Base-by-base conservation (phyloP, 805 yeast genomes). In the Torulaspora franciscae region DNA sequence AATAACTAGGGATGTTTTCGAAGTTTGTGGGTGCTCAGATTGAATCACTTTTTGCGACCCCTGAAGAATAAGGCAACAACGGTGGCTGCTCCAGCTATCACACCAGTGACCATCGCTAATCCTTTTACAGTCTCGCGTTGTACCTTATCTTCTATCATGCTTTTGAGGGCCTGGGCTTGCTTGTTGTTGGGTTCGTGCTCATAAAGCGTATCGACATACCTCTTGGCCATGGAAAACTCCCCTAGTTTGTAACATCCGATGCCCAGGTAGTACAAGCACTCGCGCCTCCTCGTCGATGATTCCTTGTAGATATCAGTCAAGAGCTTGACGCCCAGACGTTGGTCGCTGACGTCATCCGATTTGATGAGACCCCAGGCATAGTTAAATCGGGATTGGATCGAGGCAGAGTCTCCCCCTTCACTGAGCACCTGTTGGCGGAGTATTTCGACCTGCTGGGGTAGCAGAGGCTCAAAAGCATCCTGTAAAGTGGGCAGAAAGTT, bases 301-400 rank as follows among this genome's bases (percentile, higher is more conserved):
- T 80, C 87, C 53, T 83, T 79, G 67, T 83, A 91, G 25, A 70
- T 69, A 35, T 78, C 79, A 0, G 87, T 77, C 47, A 93, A 70
- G 24, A 91, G 72, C 43, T 78, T 81, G 13, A 93, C 79, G 0
- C 98, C 99, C 40, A 83, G 73, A 55, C 83, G 74, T 59, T 86
- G 95, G 49, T 85, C 83, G 32, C 71, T 74, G 17, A 72, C 70
- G 40, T 74, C 72, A 40, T 65, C 61, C 1, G 95, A 81, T 63
- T 88, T 90, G 50, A 95, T 78, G 40, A 93, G 71, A 3, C 95
- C 99, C 99, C 99, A 93, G 0, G 97, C 95, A 57, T 85, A 86
- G 66, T 95, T 93, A 74, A 93, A 93, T 46, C 81, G 77, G 2
- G 96, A 83, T 64, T 89, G 97, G 0, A 85, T 75, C 0, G 90